Evolutionary conservation across 371 early-diverging fungal species (phyloP).

Genomic region (Encephalitozoon intestinalis): DNA sequence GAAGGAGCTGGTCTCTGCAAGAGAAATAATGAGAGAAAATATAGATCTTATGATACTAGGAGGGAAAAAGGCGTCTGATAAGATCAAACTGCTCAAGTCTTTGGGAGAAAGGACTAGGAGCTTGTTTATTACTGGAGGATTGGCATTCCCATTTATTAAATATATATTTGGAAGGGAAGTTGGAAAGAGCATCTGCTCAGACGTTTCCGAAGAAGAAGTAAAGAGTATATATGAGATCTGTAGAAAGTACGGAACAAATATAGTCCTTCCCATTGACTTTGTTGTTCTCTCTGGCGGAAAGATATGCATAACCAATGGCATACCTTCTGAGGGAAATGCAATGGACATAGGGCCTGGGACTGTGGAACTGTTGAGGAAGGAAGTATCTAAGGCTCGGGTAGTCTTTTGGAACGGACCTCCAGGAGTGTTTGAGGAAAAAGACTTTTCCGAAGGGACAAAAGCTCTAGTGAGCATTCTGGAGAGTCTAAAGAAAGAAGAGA

Average conservation of each 20-base stretch:
- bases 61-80: constrained; percentile 94
- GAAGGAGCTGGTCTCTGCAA: constrained; percentile 77
- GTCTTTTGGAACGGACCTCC: constrained; percentile 94
- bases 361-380: constrained; percentile 66
- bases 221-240: constrained; percentile 71
- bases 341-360: constrained; percentile 82
- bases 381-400: constrained; percentile 71
- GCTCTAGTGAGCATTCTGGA: constrained; percentile 70
- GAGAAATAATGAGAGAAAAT: constrained; percentile 1
- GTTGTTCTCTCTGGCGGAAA: constrained; percentile 72
- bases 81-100: constrained; percentile 81
- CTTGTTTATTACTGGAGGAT: constrained; percentile 80
- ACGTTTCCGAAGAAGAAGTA: constrained; percentile 69
- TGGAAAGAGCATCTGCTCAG: constrained; percentile 61
- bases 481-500: constrained; percentile 69
- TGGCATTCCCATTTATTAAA: constrained; percentile 94
- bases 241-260: constrained; percentile 71
- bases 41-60: constrained; percentile 91
- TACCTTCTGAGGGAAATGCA: constrained; percentile 62
- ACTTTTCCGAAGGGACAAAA: constrained; percentile 79
- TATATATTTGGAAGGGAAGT: constrained; percentile 69
- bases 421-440: constrained; percentile 90
- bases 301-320: constrained; percentile 61
- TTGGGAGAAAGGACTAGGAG: constrained; percentile 67
- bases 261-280: constrained; percentile 80